Conservation (phyloP, 2,329 filamentous ascomycete species). For the Sarocladium brachiariae region DNA sequence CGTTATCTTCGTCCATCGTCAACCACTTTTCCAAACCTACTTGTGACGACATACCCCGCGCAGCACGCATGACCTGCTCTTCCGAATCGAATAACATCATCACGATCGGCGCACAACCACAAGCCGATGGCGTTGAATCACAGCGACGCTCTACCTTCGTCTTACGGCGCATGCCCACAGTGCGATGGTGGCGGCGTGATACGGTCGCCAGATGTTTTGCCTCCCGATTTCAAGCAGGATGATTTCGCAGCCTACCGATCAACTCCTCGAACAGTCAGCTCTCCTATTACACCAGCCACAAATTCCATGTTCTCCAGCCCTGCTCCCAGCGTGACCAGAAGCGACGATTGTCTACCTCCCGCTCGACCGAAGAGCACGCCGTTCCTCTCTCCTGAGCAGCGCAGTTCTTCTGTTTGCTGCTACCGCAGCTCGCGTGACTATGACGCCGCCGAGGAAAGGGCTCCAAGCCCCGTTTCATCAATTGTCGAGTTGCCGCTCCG, state of each 20-base stretch:
- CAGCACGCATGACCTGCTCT: constrained; percentile 1
- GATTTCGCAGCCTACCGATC: constrained; percentile 30
- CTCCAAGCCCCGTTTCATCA: constrained; percentile 1
- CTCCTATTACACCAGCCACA: constrained; percentile 18
- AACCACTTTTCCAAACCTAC: background rate
- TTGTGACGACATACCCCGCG: background rate
- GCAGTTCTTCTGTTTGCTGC: constrained; percentile 24
- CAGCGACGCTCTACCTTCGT: background rate
- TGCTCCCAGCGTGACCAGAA: constrained; percentile 4
- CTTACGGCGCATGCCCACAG: constrained; percentile 7
- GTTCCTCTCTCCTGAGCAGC: constrained; percentile 48
- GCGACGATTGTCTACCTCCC: constrained; percentile 25
- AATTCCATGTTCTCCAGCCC: constrained; percentile 21
- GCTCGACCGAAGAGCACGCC: constrained; percentile 53
- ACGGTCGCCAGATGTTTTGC: constrained; percentile 1
- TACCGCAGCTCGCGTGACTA: constrained; percentile 19
- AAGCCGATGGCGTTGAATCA: constrained; percentile 1
- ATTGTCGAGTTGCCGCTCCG: background rate
- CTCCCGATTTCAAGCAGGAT: constrained; percentile 17
- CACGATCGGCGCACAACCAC: background rate
- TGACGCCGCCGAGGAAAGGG: constrained; percentile 10
- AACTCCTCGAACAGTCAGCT: background rate
- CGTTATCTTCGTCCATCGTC: background rate
- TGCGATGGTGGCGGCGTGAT: background rate
- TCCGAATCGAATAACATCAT: background rate